Evolutionary conservation across 306 rosid genomes (phyloP), one percentile per base, ranked within the genome.

Genomic region (Inga oerstediana): DNA sequence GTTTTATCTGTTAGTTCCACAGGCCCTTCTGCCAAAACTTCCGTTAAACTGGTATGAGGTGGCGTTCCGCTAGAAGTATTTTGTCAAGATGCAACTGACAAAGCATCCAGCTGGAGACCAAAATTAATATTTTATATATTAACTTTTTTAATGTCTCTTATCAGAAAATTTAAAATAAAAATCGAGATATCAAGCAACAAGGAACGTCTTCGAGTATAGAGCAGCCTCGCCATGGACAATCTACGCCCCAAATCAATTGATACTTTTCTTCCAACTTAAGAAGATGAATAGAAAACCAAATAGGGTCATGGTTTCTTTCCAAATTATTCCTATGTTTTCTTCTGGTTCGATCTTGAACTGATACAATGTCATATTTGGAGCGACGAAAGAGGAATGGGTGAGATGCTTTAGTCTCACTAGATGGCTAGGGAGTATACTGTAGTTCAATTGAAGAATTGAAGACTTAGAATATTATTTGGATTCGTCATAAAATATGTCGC

Each of bases 181-280:
- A 32, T 32, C 34, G 34, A 32, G 34, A 32, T 32, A 32, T 32
- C 2, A 32, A 32, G 34, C 34, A 0, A 2, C 34, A 32, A 83
- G 98, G 97, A 83, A 94, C 95, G 76, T 94, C 98, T 83, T 94
- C 89, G 46, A 94, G 98, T 9, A 91, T 81, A 92, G 91, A 80
- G 97, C 95, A 14, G 81, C 85, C 7, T 85, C 74, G 52, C 97
- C 98, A 51, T 56, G 84, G 4, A 85, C 87, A 67, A 89, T 62
- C 88, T 94, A 91, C 89, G 74, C 59, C 80, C 79, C 37, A 81
- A 58, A 62, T 79, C 87, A 68, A 12, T 83, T 24, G 89, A 83
- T 72, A 80, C 82, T 89, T 85, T 88, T 85, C 8, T 44, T 71
- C 37, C 37, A 71, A 44, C 37, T 71, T 22, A 4, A 10, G 75